Percentiles rank a stretch among this genome's conserved stretches.
These are phyloP conservation scores for Elsinoe australis DNA, from an alignment of 2,329 filamentous ascomycete species.

Conservation along the genomic window DNA sequence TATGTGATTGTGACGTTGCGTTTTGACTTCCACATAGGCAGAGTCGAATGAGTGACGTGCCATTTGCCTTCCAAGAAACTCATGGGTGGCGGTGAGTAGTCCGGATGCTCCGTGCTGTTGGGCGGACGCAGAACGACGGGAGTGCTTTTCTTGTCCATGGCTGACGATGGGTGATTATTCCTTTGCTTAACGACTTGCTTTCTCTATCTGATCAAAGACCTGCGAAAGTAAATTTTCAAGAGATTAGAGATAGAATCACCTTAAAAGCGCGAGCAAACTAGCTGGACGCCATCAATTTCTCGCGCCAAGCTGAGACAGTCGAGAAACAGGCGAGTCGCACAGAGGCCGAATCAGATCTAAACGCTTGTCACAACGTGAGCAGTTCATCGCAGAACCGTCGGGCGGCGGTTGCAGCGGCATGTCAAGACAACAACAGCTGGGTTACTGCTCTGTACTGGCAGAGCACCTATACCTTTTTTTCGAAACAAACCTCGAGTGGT, in stretches of 20 bases:
- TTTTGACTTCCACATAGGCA: slow-evolving; percentile 71
- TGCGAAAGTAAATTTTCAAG: background rate
- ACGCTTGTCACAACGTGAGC: background rate
- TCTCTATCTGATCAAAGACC: too few relatives aligned
- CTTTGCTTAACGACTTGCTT: background rate
- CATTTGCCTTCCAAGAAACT: slow-evolving; percentile 60
- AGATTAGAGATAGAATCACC: background rate
- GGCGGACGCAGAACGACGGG: slow-evolving; percentile 37
- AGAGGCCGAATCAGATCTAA: slow-evolving; percentile 11
- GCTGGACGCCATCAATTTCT: background rate
- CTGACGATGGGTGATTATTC: background rate
- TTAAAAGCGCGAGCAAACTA: background rate
- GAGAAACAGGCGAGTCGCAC: slow-evolving; percentile 2
- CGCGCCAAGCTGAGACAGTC: slow-evolving; percentile 11
- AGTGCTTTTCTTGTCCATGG: slow-evolving; percentile 1
- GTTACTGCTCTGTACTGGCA: too few relatives aligned
- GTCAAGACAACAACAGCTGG: too few relatives aligned
- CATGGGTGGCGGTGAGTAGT: slow-evolving; percentile 43
- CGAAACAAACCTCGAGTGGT: too few relatives aligned
- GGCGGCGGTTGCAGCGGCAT: too few relatives aligned
- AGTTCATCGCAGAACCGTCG: background rate
- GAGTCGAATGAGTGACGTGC: slow-evolving; percentile 67
- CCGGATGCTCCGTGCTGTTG: slow-evolving; percentile 25
- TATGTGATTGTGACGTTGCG: slow-evolving; percentile 78
- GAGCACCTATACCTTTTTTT: too few relatives aligned